Evolutionary conservation across 345 rosid genomes (phyloP).

Genomic region (Linum tenue): DNA sequence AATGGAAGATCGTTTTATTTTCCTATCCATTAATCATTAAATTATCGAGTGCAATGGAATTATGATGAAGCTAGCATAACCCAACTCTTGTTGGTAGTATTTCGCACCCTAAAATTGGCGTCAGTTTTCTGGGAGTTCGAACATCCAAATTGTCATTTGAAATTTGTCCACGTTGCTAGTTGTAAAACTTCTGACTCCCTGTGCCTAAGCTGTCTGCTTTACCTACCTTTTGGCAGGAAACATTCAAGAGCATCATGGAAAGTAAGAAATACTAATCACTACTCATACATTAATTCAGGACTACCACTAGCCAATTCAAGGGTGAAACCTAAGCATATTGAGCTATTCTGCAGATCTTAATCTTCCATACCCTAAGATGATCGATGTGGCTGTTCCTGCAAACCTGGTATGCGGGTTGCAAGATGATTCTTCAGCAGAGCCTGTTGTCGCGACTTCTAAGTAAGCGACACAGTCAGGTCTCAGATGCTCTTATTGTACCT

Average conservation of each 20-base stretch:
- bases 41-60: too few relatives aligned
- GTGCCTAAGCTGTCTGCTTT: background rate
- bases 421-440: constrained; percentile 20
- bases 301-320: background rate
- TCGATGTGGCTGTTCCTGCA: constrained; percentile 75
- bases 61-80: background rate
- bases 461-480: too few relatives aligned
- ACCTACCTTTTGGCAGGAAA: constrained; percentile 39
- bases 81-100: too few relatives aligned
- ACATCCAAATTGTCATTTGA: too few relatives aligned
- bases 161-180: too few relatives aligned
- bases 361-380: constrained; percentile 83
- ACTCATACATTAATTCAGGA: background rate
- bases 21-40: too few relatives aligned
- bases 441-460: too few relatives aligned
- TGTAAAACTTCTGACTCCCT: background rate
- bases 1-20: too few relatives aligned
- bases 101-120: too few relatives aligned
- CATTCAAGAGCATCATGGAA: constrained; percentile 70
- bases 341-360: constrained; percentile 46
- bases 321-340: background rate
- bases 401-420: constrained; percentile 88
- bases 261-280: constrained; percentile 39
- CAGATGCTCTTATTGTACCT: too few relatives aligned
- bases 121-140: too few relatives aligned